Evolutionary conservation across 495 filamentous ascomycete species (phyloP).

Genomic region (Neurospora tetrasperma): DNA sequence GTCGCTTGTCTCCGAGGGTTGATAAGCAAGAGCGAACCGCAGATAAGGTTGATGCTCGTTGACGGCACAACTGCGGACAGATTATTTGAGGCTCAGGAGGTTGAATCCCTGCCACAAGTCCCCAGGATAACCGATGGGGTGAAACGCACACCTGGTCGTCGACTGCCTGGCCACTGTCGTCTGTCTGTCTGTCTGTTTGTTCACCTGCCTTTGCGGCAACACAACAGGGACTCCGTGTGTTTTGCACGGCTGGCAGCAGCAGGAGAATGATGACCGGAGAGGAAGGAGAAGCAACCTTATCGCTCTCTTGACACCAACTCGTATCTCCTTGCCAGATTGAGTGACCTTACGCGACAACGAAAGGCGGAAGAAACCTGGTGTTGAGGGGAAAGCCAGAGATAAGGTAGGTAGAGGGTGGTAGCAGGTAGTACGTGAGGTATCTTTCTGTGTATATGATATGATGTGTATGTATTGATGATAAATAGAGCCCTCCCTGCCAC

Average conservation of each 20-base stretch:
- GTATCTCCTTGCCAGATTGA: not conserved
- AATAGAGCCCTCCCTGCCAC: not conserved
- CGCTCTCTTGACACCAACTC: not conserved
- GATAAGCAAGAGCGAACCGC: not conserved
- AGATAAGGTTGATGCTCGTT: constrained; percentile 4
- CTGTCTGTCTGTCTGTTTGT: not conserved
- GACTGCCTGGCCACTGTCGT: not conserved
- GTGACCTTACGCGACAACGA: not conserved
- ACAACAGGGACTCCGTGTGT: not conserved
- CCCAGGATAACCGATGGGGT: not conserved
- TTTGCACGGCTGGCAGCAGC: not conserved
- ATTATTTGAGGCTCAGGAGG: not conserved
- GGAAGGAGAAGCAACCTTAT: not conserved
- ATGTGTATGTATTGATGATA: not conserved
- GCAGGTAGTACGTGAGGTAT: not conserved
- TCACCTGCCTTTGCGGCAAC: not conserved
- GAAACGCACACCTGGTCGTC: constrained; percentile 1
- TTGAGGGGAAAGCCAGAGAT: not conserved
- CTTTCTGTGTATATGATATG: not conserved
- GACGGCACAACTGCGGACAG: not conserved
- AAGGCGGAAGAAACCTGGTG: not conserved
- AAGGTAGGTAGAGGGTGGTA: not conserved
- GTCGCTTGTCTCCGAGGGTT: not conserved
- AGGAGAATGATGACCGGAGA: not conserved
- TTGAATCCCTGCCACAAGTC: not conserved